Percentiles rank a stretch among this genome's conserved stretches.
phyloP scores from a whole-genome alignment of 2,329 filamentous ascomycete species.

The Venturia asperata region DNA sequence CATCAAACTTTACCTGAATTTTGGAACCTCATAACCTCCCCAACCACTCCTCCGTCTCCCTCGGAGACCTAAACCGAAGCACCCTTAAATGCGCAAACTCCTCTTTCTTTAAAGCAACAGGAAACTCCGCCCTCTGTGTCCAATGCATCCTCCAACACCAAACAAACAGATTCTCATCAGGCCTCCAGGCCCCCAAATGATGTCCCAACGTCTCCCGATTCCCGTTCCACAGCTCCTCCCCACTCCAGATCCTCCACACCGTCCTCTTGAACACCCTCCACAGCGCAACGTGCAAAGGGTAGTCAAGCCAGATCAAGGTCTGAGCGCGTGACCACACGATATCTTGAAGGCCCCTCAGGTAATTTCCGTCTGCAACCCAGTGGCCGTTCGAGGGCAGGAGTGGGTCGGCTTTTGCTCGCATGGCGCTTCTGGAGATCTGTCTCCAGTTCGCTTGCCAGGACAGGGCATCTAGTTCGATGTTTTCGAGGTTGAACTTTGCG shows the following conservation, averaged over 20 bases:
- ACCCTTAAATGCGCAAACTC: conserved; percentile 17
- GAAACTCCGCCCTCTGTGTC: conserved; percentile 15
- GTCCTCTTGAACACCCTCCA: conserved; percentile 16
- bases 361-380: conserved; percentile 18
- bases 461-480: conserved; percentile 17
- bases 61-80: conserved; percentile 14
- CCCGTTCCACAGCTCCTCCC: conserved; percentile 18
- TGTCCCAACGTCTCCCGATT: conserved; percentile 15
- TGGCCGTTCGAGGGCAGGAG: background rate
- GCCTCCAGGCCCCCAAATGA: background rate
- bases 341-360: background rate
- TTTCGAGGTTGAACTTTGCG: background rate
- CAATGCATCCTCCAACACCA: conserved; percentile 8
- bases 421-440: background rate
- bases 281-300: conserved; percentile 7
- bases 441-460: conserved; percentile 13
- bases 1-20: too few species aligned
- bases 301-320: conserved; percentile 17
- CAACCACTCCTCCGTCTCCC: conserved; percentile 14
- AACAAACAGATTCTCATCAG: conserved; percentile 11
- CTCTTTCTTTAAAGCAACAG: background rate
- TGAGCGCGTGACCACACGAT: conserved; percentile 16
- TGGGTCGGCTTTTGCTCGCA: conserved; percentile 4
- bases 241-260: conserved; percentile 17
- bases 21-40: background rate